phyloP scores from a whole-genome alignment of 78 protist species.

The Emiliania huxleyi region DNA sequence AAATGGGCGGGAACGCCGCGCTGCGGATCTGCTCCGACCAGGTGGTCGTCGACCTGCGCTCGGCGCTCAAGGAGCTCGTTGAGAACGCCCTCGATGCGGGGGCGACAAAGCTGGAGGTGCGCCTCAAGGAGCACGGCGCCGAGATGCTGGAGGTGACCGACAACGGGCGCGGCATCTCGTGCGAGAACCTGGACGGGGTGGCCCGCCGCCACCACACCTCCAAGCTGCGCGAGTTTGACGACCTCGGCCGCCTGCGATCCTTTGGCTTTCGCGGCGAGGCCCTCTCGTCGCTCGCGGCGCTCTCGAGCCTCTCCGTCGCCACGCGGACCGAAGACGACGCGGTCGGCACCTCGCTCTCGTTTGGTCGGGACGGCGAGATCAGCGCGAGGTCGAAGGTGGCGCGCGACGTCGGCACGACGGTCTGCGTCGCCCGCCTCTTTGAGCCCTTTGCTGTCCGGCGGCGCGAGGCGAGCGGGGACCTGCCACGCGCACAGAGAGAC shows the following conservation, averaged over 20 bases:
- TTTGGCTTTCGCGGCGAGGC: slow-evolving; percentile 97
- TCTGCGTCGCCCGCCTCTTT: not conserved
- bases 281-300: slow-evolving; percentile 76
- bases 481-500: too few relatives aligned
- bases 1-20: slow-evolving; percentile 8
- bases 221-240: slow-evolving; percentile 71
- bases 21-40: slow-evolving; percentile 70
- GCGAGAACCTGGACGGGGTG: slow-evolving; percentile 33
- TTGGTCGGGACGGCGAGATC: not conserved
- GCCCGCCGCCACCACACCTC: slow-evolving; percentile 80
- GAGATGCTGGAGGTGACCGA: slow-evolving; percentile 46
- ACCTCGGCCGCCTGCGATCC: slow-evolving; percentile 61
- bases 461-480: too few relatives aligned
- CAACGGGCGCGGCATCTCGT: slow-evolving; percentile 81
- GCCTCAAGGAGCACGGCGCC: slow-evolving; percentile 56
- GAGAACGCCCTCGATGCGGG: slow-evolving; percentile 78
- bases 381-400: not conserved
- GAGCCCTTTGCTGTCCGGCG: not conserved
- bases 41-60: slow-evolving; percentile 55
- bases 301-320: slow-evolving; percentile 1
- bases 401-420: not conserved
- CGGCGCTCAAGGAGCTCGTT: slow-evolving; percentile 61
- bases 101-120: slow-evolving; percentile 34
- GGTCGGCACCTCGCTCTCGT: slow-evolving; percentile 27
- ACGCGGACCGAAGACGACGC: slow-evolving; percentile 5